Conservation (phyloP, 1,284 basidiomycete genomes). For the Trichosporon faecale region DNA sequence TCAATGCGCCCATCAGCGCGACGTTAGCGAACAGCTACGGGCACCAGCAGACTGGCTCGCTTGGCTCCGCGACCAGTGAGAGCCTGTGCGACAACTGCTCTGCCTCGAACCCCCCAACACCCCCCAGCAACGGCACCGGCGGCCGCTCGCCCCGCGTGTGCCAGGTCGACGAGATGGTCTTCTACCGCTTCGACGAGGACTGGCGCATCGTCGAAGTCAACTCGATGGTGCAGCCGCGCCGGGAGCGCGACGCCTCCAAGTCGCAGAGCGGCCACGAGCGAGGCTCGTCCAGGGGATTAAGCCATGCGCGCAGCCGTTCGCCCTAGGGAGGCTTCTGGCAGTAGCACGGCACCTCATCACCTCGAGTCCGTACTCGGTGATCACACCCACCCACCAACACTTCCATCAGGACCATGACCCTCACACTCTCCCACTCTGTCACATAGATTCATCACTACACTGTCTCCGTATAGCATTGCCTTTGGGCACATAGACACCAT, state of each 20-base stretch:
- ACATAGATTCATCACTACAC: background rate
- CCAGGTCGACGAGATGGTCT: slow-evolving; percentile 15
- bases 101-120: background rate
- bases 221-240: slow-evolving; percentile 14
- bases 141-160: slow-evolving; percentile 6
- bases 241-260: background rate
- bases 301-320: background rate
- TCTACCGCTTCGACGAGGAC: slow-evolving; percentile 23
- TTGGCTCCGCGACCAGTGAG: background rate
- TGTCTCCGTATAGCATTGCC: background rate
- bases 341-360: background rate
- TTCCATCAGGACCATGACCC: background rate
- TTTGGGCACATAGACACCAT: background rate
- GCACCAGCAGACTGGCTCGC: background rate
- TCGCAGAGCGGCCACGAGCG: background rate
- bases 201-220: slow-evolving; percentile 20
- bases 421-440: background rate
- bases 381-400: background rate
- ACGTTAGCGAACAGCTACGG: background rate
- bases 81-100: slow-evolving; percentile 3
- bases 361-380: background rate
- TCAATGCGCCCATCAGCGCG: background rate
- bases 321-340: slow-evolving; percentile 9
- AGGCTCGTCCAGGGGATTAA: background rate
- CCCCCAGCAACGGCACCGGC: background rate